Evolutionary conservation across 2,329 filamentous ascomycete genomes (phyloP), one percentile per base, ranked within the genome.

Genomic region (Aspergillus felis): DNA sequence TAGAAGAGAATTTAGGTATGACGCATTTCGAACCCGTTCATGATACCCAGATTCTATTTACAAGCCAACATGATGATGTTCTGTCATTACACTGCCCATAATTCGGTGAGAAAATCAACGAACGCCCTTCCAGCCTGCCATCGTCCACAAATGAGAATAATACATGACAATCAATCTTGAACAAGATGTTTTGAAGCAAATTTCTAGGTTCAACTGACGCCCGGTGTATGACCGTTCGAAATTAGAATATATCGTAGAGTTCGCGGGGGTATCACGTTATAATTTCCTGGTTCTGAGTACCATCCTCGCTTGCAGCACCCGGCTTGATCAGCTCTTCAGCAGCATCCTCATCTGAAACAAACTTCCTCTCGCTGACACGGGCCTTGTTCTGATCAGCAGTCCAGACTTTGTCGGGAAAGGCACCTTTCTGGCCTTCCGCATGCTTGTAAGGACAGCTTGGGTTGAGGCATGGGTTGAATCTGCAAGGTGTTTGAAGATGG

Each of bases 331-430:
- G 77, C 76, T 96, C 91, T 71, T 91, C 87, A 28, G 80, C 78
- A 20, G 64, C 76, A 5, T 81, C 79, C 50, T 90, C 87, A 57
- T 91, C 86, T 0, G 64, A 66, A 52, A 93, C 86, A 76, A 96
- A 97, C 71, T 90, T 93, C 66, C 92, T 83, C 74, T 96, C 91
- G 69, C 91, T 96, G 51, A 96, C 87, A 72, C 96, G 91, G 57
- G 84, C 79, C 64, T 82, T 83, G 28, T 74, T 66, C 53, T 60
- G 62, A 38, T 82, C 84, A 3, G 91, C 84, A 20, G 87, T 92
- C 93, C 93, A 97, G 28, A 95, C 91, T 78, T 96, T 97, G 74
- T 95, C 91, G 60, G 87, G 84, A 75, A 92, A 93, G 14, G 84
- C 85, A 52, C 90, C 91, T 66, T 90, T 86, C 78, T 99, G 94